Evolutionary conservation across 2,329 filamentous ascomycete genomes (phyloP).

Genomic region (Stenocarpella maydis): DNA sequence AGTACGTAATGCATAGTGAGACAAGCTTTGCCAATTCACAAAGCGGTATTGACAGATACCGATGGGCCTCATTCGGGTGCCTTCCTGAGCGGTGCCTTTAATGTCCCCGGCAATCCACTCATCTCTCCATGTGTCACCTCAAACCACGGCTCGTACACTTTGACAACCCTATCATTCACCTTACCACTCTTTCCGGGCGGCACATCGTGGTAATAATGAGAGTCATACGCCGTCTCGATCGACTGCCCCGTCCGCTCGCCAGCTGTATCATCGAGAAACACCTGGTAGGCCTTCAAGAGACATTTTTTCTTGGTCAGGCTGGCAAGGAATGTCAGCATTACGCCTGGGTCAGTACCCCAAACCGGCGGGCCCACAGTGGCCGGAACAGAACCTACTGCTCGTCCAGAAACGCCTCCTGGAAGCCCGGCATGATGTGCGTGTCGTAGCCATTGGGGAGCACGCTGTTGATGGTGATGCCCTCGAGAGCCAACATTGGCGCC

Average conservation of each 20-base stretch:
- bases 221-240: background rate
- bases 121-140: background rate
- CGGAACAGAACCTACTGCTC: background rate
- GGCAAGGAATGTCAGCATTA: background rate
- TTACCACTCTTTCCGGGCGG: background rate
- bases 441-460: background rate
- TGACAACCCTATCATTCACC: background rate
- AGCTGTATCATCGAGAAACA: background rate
- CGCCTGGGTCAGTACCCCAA: background rate
- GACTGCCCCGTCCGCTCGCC: background rate
- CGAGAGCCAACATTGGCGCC: background rate
- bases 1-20: background rate
- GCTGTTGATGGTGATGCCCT: background rate
- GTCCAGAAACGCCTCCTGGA: background rate
- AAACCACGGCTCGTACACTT: background rate
- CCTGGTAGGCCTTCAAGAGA: background rate
- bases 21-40: too few species aligned
- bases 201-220: background rate
- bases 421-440: background rate
- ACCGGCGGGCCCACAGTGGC: background rate
- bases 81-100: background rate
- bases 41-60: background rate
- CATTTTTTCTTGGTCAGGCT: constrained; percentile 1
- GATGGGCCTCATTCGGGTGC: background rate
- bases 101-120: background rate